Base-by-base conservation (phyloP, 2,329 filamentous ascomycete genomes). In the Emmonsiellopsis sp. region DNA sequence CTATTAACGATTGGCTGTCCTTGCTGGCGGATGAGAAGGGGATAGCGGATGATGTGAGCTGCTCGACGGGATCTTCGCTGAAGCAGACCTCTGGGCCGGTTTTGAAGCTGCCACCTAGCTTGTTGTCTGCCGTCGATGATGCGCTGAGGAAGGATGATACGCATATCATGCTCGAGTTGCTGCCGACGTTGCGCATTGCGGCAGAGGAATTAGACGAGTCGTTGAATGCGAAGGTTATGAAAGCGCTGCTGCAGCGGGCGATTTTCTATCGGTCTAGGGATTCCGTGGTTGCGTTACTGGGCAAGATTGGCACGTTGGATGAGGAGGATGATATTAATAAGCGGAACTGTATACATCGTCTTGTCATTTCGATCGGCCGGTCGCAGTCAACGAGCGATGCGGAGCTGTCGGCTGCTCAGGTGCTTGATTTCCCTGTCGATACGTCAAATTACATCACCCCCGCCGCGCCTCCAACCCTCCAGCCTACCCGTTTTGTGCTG, bases 321-420 rank as follows among this genome's bases (percentile, higher is more conserved):
- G 91, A 95, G 64, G 81, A 87, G 2, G 88, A 95, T 60, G 93
- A 97, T 64, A 89, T 98, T 65, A 95, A 97, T 70, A 85, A 86
- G 62, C 85, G 93, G 10, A 98, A 96, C 66, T 93, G 89, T 66
- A 82, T 98, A 48, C 93, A 98, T 67, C 85, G 93, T 7, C 77
- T 97, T 2, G 86, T 98, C 42, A 94, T 97, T 55, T 85, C 91
- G 17, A 94, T 96, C 61, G 91, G 92, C 14, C 84, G 92, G 48
- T 83, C 85, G 10, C 80, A 83, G 60, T 77, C 79, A 11, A 77
- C 78, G 7, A 75, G 77, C 37, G 72, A 73, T 47, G 71, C 71
- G 2, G 80, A 83, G 49, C 68, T 77, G 17, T 75, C 79, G 21
- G 73, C 73, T 0, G 77, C 78, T 17, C 72, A 80, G 39, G 78